Evolutionary conservation across 2,329 filamentous ascomycete species (phyloP), one percentile per base, ranked within the genome.

Genomic region (Sclerotinia borealis): DNA sequence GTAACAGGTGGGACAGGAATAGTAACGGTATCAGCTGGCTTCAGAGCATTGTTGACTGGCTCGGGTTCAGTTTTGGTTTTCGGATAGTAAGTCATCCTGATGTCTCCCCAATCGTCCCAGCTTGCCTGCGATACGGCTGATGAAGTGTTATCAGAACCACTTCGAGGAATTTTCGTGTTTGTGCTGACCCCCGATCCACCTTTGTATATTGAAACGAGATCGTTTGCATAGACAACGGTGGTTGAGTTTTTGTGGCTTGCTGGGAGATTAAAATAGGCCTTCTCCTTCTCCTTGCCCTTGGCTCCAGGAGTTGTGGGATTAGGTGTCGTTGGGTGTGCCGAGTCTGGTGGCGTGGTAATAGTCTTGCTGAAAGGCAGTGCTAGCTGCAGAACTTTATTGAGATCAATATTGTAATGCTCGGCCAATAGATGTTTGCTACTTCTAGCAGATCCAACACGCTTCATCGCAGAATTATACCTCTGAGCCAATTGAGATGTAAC

Each of bases 261-360:
- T 34, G 72, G 75, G 50, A 73, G 70, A 58, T 67, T 70, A 63
- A 78, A 77, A 37, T 76, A 72, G 3, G 78, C 75, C 75, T 90
- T 93, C 11, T 96, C 92, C 75, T 93, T 96, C 15, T 96, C 92
- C 75, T 93, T 96, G 55, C 83, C 86, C 77, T 96, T 96, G 61
- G 77, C 77, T 27, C 78, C 75, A n/a, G 85, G 83, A 15, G 80
- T 80, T 41, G 77, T 79, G 17, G 85, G 82, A 5, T 83, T 79
- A 10, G 80, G 63, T 10, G 82, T 79, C 10, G 80, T 73, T n/a
- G 83, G 76, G 6, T 83, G 77, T 6, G 77, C 72, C 19, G 83
- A 74, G 65, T 80, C 84, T 45, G 79, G 73, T 29, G 75, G 64
- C 31, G 73, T 68, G 10, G 85, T 79, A 1, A 83, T 81, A 1